Conservation (phyloP, 345 rosid species). For the Triadica sebifera region DNA sequence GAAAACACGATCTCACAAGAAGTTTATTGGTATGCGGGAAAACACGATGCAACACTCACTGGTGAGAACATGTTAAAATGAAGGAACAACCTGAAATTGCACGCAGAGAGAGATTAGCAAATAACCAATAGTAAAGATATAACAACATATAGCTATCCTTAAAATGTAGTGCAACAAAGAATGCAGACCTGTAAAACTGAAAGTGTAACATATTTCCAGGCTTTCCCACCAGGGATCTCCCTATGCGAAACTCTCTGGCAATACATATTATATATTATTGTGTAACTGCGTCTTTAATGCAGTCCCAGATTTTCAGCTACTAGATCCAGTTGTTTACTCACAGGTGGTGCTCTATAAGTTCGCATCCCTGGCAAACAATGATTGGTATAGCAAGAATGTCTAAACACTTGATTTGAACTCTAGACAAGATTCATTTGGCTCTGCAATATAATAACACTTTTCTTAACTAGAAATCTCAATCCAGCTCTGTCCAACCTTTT, state of each 20-base stretch:
- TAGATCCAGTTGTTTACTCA: background rate
- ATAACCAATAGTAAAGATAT: background rate
- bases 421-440: background rate
- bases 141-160: background rate
- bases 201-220: background rate
- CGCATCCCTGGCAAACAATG: background rate
- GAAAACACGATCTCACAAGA: too few relatives aligned
- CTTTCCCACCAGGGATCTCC: background rate
- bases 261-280: background rate
- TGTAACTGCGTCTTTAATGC: background rate
- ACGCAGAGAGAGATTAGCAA: background rate
- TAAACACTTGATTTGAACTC: conserved; percentile 11
- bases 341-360: background rate
- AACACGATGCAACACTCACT: background rate
- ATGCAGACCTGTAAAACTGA: background rate
- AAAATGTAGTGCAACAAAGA: background rate
- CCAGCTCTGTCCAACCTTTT: conserved; percentile 68
- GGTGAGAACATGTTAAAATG: background rate
- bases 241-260: background rate
- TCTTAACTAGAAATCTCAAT: conserved; percentile 38
- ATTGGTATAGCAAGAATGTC: background rate
- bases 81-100: background rate
- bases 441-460: background rate
- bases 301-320: background rate
- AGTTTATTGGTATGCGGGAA: background rate